These are phyloP conservation scores for Starmera dryadoides DNA, from an alignment of 805 yeast species.

Conservation along the genomic window DNA sequence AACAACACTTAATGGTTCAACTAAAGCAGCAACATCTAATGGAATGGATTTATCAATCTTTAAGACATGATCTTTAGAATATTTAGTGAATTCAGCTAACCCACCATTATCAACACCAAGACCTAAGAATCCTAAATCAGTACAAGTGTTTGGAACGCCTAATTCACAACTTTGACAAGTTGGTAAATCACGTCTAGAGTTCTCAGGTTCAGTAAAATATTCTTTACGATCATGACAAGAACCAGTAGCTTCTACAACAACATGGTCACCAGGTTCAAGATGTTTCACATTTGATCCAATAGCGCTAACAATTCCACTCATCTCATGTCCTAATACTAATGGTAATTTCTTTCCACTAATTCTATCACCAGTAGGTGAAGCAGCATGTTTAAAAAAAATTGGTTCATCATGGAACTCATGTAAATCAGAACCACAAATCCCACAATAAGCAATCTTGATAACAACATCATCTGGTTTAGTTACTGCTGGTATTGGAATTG, in stretches of 20 bases:
- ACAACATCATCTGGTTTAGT: conserved; percentile 26
- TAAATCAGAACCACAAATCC: conserved; percentile 51
- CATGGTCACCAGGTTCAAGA: conserved; percentile 42
- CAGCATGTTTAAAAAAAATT: conserved; percentile 38
- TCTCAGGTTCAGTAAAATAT: conserved; percentile 14
- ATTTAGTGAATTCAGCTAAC: conserved; percentile 36
- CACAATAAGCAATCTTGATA: conserved; percentile 36
- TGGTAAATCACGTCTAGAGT: no score
- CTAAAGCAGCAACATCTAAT: conserved; percentile 47
- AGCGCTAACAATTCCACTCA: conserved; percentile 46
- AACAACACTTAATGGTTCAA: conserved; percentile 50
- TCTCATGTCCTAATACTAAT: conserved; percentile 49
- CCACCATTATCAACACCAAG: conserved; percentile 45
- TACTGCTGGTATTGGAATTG: conserved; percentile 23
- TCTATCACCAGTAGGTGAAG: conserved; percentile 8
- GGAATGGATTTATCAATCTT: conserved; percentile 34
- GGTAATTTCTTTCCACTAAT: conserved; percentile 28
- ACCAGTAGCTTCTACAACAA: conserved; percentile 44
- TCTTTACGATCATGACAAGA: conserved; percentile 31
- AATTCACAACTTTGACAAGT: conserved; percentile 37
- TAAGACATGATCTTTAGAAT: conserved; percentile 30
- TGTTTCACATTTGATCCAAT: conserved; percentile 38
- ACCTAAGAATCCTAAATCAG: conserved; percentile 36
- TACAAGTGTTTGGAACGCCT: conserved; percentile 40
- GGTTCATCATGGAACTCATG: conserved; percentile 57